Base-by-base conservation (phyloP, 2,329 filamentous ascomycete species). In the Knufia petricola region DNA sequence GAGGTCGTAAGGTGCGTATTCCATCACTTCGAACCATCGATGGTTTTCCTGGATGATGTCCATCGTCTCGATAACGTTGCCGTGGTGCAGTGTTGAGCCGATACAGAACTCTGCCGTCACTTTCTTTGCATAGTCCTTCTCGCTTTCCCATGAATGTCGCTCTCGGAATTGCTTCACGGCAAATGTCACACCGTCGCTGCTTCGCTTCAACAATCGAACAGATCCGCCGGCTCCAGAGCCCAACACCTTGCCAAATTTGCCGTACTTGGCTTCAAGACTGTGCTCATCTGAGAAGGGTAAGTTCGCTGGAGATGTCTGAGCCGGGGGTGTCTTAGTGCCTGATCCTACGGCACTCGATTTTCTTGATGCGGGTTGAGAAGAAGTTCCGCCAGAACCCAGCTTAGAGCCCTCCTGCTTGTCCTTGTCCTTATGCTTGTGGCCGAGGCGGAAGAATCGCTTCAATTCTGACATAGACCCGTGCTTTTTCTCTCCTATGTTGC, bases 21-120 rank as follows among this genome's bases (percentile, higher is more conserved):
- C 92, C 92, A 98, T 98, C 36, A 98, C 92, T 62, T 96, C 90
- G 61, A 88, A 98, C 87, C 92, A 98, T 55, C 84, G 88, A 44
- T 80, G 81, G 66, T 90, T 92, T 68, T 98, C 92, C 57, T 94
- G 86, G 9, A 98, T 80, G 54, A 98, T 94, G 65, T 98, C 92
- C 56, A 98, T 77, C 1, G 92, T 96, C 66, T 98, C 92, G 60
- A 98, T 96, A 58, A 98, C 88, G 64, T 98, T 98, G 59, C 92
- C 90, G 61, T 98, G 92, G 61, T 96, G 92, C 31, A 98, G 73
- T 0, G 92, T 95, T 2, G 90, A 96, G 10, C 92, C 92, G 58
- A 98, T 90, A 63, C 92, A 98, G 66, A 98, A 98, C 63, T 98
- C 92, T 2, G 92, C 90, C 1, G 92, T 98, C 40, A 98, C 81